Percentiles rank a stretch among this genome's conserved stretches.
phyloP scores from a whole-genome alignment of 1,139 yeast species.

The Kurtzmaniella quercitrusa region DNA sequence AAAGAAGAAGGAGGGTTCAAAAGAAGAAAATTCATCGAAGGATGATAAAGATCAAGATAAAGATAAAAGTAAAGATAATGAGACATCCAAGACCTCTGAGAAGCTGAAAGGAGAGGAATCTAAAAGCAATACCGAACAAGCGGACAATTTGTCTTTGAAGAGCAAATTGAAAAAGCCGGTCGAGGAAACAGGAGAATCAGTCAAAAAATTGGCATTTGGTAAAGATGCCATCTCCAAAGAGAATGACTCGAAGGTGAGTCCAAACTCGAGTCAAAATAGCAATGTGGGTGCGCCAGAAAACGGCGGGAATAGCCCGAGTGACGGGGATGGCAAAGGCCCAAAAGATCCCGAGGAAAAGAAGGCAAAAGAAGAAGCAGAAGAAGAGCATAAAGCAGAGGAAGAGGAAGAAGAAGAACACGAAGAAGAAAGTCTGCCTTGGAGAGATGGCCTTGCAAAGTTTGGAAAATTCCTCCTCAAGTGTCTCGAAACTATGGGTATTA shows the following conservation, averaged over 20 bases:
- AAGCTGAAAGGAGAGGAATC: background rate
- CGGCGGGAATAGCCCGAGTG: conserved; percentile 13
- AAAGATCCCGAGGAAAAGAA: background rate
- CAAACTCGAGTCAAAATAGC: background rate
- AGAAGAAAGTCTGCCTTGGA: conserved; percentile 11
- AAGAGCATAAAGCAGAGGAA: conserved; percentile 14
- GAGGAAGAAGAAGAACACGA: conserved; percentile 13
- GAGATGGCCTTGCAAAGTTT: conserved; percentile 15
- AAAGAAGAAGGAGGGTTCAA: background rate
- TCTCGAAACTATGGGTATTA: conserved; percentile 69
- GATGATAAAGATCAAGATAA: background rate
- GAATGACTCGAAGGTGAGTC: background rate
- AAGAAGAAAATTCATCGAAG: background rate
- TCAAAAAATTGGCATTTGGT: background rate
- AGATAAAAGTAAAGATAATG: background rate
- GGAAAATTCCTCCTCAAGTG: conserved; percentile 45
- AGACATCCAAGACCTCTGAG: background rate
- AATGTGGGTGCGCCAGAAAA: background rate
- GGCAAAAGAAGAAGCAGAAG: conserved; percentile 6
- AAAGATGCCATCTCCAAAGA: background rate
- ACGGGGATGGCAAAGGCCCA: conserved; percentile 21
- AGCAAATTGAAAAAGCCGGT: too few relatives aligned
- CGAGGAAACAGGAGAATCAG: background rate
- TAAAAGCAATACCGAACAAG: background rate
- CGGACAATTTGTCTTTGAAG: background rate